These are phyloP conservation scores for Leccinum variicolor DNA, from an alignment of 768 basidiomycete genomes.

Conservation along the genomic window DNA sequence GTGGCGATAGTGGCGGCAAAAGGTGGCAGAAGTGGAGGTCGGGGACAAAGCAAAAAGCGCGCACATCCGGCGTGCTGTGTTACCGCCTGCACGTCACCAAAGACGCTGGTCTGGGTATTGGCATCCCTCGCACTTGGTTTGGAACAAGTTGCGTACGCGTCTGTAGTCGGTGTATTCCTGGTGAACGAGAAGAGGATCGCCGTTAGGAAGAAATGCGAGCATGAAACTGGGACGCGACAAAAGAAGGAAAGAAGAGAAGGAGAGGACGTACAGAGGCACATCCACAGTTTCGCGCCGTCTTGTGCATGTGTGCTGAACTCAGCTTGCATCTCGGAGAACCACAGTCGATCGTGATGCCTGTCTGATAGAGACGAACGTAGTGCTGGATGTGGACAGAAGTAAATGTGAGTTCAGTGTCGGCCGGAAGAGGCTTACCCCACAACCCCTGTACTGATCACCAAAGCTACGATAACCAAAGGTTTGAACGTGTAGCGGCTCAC, in stretches of 20 bases:
- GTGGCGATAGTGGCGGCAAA: neutral
- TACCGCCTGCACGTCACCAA: conserved; percentile 13
- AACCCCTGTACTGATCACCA: conserved; percentile 44
- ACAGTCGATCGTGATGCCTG: conserved; percentile 59
- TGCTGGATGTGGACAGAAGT: conserved; percentile 40
- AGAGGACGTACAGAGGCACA: conserved; percentile 41
- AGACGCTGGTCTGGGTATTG: conserved; percentile 31
- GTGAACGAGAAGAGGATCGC: neutral
- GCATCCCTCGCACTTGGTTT: conserved; percentile 60
- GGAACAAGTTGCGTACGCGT: conserved; percentile 62
- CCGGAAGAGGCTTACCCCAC: conserved; percentile 30
- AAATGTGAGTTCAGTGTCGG: neutral
- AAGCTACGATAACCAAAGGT: conserved; percentile 23
- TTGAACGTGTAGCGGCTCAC: conserved; percentile 2
- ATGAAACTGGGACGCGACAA: neutral
- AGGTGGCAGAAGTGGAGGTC: neutral
- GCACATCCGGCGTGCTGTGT: neutral
- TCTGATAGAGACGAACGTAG: conserved; percentile 60
- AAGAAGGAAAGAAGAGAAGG: neutral
- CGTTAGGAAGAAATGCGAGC: neutral
- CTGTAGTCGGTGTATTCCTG: conserved; percentile 46
- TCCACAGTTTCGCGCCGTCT: conserved; percentile 51
- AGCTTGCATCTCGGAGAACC: conserved; percentile 44
- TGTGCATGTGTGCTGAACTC: conserved; percentile 60
- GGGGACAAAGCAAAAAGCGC: neutral